Conservation (phyloP, 2,329 filamentous ascomycete genomes). For the Scedosporium dehoogii region DNA sequence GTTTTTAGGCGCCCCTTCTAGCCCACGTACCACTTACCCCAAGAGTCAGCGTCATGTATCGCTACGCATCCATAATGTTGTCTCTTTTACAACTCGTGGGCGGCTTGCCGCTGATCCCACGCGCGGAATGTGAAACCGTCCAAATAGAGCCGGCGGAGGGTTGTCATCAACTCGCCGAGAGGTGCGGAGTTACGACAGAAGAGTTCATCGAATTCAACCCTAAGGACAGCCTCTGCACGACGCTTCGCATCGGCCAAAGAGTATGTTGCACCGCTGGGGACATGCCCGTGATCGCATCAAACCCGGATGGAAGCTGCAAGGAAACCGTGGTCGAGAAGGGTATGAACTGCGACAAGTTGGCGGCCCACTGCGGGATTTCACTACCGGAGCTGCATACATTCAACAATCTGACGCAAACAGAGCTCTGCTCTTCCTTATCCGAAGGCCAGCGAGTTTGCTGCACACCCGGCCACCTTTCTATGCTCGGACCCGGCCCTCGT, state of each 20-base stretch:
- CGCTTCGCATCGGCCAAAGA: not conserved
- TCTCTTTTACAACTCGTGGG: not conserved
- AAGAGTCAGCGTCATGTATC: too few relatives aligned
- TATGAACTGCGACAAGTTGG: not conserved
- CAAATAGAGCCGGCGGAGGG: not conserved
- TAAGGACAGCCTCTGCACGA: not conserved
- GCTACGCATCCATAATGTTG: too few relatives aligned
- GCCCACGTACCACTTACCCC: too few relatives aligned
- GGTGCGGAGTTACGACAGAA: not conserved
- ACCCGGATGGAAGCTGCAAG: not conserved
- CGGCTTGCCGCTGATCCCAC: not conserved
- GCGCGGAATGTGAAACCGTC: not conserved
- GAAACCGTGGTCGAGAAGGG: not conserved
- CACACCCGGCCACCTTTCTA: not conserved
- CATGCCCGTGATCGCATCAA: not conserved
- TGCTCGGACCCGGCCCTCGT: not conserved
- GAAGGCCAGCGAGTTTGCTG: not conserved
- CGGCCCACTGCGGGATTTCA: not conserved
- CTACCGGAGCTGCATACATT: not conserved
- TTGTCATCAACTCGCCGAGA: not conserved
- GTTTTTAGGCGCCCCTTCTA: too few relatives aligned
- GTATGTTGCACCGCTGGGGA: not conserved
- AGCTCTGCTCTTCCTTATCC: not conserved
- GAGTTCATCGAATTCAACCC: not conserved
- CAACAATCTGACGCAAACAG: not conserved